Evolutionary conservation across 108 stramenopile species (phyloP), one percentile per base, ranked within the genome.

Genomic region (Conticribra guillardii): DNA sequence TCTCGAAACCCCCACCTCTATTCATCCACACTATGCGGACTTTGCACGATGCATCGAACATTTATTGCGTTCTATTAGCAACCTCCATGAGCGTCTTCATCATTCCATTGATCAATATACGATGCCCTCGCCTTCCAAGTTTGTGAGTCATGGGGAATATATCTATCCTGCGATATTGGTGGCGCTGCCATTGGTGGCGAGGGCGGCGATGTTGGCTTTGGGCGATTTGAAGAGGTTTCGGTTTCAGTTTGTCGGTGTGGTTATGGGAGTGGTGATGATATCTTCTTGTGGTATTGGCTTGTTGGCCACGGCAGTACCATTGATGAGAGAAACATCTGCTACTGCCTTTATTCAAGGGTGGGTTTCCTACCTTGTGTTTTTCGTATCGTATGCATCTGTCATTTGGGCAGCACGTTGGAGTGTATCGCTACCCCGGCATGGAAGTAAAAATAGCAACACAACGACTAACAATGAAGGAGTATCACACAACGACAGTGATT

Each of bases 111-210:
- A 85, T 7, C 85, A 89, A 54, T 95, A 95, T 67, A 60, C 87
- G 27, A 70, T 95, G 47, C 88, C 94, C 23, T 78, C 86, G 0
- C 80, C 82, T 3, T 66, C 62, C 30, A 86, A 69, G 37, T 95
- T 91, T 78, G 94, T 95, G 22, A 89, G 88, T 45, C 91, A 95
- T 56, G 85, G 85, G 15, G 94, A 95, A 71, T 95, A 92, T 55
- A 73, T 92, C 7, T 74, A 88, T 50, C 91, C 94, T 26, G 80
- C 76, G 51, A 58, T 95, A 31, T 61, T 95, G 64, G 31, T 92
- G n/a, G 22, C 89, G 21, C 50, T 91, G 46, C 94, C 94, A 9
- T 60, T 92, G 71, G 89, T 87, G 24, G 60, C 84, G 4, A 73
- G 94, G 30, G 84, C 85, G 16, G 78, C 88, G 28, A 76, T 72